Base-by-base conservation (phyloP, 495 filamentous ascomycete species). In the Daldinia childiae region DNA sequence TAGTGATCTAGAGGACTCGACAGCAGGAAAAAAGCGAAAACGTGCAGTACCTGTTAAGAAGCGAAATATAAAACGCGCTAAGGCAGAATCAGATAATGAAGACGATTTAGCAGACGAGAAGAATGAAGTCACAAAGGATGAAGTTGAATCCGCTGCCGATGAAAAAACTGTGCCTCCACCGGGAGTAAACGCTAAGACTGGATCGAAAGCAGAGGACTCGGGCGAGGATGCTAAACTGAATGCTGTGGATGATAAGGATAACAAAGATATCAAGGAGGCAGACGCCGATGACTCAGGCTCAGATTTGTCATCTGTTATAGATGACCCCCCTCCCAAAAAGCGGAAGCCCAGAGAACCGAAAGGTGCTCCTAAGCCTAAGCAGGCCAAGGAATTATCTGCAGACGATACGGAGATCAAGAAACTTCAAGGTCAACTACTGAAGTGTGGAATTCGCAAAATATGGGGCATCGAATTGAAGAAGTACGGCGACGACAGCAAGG, bases 391-490 rank as follows among this genome's bases (percentile, higher is more conserved):
- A 9, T 72, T 83, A 6, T 86, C 89, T 38, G 87, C 91, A 0
- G 87, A 93, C 64, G 89, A 95, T 43, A 88, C 86, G 8, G 91
- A 95, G 79, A 93, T 98, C 78, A 98, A 95, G 78, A 89, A 88
- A n/a, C 85, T 99, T 15, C 95, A 99, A 80, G 87, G 88, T 21
- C 93, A 93, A 80, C 85, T 99, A 30, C 74, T 91, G 45, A 98
- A 97, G 82, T 99, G 95, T 74, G 95, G 95, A 50, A 89, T 99
- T 54, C 92, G 93, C 34, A 98, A 98, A 76, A 87, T 98, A 69
- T 99, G 96, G 95, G 84, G 83, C 39, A 87, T 90, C 62, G 93
- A 97, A 80, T 85, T 99, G 57, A 90, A 92, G 68, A 91, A 88
- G 76, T 90, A 89, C 51, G 92, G 90, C 14, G 77, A 82, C 43